Conservation (phyloP, 306 rosid genomes). For the Pyrus pyrifolia region DNA sequence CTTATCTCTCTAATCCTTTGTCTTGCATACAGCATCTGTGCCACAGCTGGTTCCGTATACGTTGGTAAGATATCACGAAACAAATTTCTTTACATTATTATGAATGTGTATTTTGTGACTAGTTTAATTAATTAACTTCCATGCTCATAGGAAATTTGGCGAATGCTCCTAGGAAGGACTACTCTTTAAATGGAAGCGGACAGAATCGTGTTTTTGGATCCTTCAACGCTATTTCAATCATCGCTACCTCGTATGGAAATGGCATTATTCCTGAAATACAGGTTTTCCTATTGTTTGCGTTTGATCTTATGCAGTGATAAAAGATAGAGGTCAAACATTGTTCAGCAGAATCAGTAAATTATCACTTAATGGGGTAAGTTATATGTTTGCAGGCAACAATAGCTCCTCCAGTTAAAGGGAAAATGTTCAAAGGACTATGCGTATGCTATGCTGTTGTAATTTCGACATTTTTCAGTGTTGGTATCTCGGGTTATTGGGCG, state of each 20-base stretch:
- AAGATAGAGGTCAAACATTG: background rate
- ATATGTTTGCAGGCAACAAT: too few species aligned
- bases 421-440: too few species aligned
- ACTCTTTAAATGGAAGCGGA: conserved; percentile 26
- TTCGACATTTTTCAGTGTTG: too few species aligned
- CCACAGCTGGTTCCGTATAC: conserved; percentile 38
- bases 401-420: too few species aligned
- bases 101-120: background rate
- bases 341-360: too few species aligned
- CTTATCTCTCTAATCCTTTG: conserved; percentile 46
- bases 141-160: conserved; percentile 36
- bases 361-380: too few species aligned
- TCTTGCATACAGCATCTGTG: conserved; percentile 35
- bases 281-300: background rate
- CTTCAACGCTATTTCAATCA: conserved; percentile 58
- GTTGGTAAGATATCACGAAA: conserved; percentile 34
- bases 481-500: too few species aligned
- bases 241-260: conserved; percentile 47
- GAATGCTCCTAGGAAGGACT: conserved; percentile 31
- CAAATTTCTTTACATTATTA: background rate
- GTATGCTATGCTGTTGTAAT: too few species aligned
- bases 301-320: too few species aligned
- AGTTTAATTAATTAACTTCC: background rate
- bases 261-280: conserved; percentile 68
- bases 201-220: conserved; percentile 30